Percentiles rank a stretch among this genome's conserved stretches.
phyloP scores from a whole-genome alignment of 306 rosid genomes.

The Dryas alaskensis region DNA sequence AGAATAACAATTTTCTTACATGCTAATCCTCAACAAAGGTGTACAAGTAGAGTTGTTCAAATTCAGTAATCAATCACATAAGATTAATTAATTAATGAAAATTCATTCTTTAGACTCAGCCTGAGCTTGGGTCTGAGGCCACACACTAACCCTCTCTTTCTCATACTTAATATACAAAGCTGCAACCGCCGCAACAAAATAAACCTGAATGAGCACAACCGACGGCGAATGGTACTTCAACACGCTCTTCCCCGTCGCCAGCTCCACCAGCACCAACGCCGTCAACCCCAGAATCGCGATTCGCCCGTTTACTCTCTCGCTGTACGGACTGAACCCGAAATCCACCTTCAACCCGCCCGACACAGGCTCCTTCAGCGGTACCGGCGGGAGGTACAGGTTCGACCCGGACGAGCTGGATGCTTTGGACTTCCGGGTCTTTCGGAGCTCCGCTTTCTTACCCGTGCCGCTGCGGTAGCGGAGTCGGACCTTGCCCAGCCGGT shows the following conservation, averaged over 20 bases:
- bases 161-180: slow-evolving; percentile 64
- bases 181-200: slow-evolving; percentile 69
- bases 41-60: no score
- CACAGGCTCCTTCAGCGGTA: slow-evolving; percentile 66
- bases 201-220: slow-evolving; percentile 59
- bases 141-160: slow-evolving; percentile 77
- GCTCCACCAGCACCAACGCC: slow-evolving; percentile 77
- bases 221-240: slow-evolving; percentile 68
- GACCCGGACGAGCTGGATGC: slow-evolving; percentile 34
- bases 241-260: slow-evolving; percentile 81
- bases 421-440: slow-evolving; percentile 55
- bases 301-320: slow-evolving; percentile 73
- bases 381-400: slow-evolving; percentile 65
- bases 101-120: slow-evolving; percentile 14
- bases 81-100: background rate
- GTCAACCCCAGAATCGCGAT: slow-evolving; percentile 62
- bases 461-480: slow-evolving; percentile 71
- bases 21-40: no score
- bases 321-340: slow-evolving; percentile 68
- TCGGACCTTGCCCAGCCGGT: slow-evolving; percentile 38
- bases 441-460: slow-evolving; percentile 76
- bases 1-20: no score
- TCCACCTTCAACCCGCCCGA: slow-evolving; percentile 69
- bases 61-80: background rate
- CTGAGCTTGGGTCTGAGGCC: slow-evolving; percentile 45